These are phyloP conservation scores for Polysphondylium violaceum DNA, from an alignment of 78 protist species.

Conservation along the genomic window DNA sequence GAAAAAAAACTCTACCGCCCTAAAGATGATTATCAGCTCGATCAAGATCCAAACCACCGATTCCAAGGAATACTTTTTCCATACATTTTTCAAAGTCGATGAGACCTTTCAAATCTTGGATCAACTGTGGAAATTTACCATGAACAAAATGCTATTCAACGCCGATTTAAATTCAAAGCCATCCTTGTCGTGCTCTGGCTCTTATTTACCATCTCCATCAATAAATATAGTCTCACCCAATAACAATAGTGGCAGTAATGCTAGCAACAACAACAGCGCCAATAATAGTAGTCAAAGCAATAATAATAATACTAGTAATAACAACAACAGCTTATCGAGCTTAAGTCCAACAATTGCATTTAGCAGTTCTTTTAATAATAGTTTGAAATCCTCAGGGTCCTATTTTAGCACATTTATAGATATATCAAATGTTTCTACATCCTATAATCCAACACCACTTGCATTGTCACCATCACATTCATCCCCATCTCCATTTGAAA, in stretches of 20 bases:
- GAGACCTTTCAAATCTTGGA: conserved; percentile 68
- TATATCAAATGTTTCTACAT: neutral
- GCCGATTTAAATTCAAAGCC: conserved; percentile 1
- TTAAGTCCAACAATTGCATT: neutral
- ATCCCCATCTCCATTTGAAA: neutral
- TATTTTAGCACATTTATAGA: neutral
- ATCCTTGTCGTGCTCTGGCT: neutral
- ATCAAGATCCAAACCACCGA: conserved; percentile 66
- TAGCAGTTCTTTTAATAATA: neutral
- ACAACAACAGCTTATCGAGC: neutral
- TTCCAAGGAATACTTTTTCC: conserved; percentile 39
- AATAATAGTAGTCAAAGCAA: neutral
- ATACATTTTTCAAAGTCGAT: conserved; percentile 70
- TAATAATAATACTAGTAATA: neutral
- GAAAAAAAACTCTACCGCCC: conserved; percentile 37
- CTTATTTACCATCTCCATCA: neutral
- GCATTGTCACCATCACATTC: neutral
- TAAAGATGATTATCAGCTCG: conserved; percentile 27
- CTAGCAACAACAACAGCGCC: neutral
- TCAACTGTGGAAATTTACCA: conserved; percentile 67
- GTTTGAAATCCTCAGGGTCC: conserved; percentile 15
- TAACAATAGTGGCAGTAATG: neutral
- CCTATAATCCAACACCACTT: neutral
- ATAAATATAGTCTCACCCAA: neutral
- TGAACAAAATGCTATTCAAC: conserved; percentile 39